Conservation (phyloP, 139 green algal species). For the Tetradesmus obliquus region DNA sequence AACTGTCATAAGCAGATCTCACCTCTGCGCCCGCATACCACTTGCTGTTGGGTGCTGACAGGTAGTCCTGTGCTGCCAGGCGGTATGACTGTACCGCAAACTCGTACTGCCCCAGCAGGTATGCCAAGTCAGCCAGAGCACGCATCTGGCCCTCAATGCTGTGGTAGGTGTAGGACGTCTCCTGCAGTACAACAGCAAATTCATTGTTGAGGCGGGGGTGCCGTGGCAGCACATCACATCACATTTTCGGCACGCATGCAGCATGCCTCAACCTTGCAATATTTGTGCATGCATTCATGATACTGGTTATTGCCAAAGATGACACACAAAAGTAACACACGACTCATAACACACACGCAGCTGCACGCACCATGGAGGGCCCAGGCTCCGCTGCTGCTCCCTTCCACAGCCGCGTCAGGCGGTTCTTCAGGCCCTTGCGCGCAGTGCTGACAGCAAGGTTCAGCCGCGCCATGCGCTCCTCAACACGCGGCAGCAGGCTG, state of each 20-base stretch:
- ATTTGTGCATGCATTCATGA: too few relatives aligned
- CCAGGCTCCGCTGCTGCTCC: conserved; percentile 34
- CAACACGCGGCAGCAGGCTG: conserved; percentile 62
- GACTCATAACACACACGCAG: too few relatives aligned
- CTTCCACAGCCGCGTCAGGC: conserved; percentile 89
- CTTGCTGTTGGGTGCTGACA: conserved; percentile 54
- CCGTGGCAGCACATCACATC: not conserved
- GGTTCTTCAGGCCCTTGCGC: conserved; percentile 88
- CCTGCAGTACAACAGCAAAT: conserved; percentile 4
- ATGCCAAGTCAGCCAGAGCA: conserved; percentile 85
- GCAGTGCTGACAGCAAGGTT: conserved; percentile 61
- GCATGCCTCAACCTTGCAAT: too few relatives aligned
- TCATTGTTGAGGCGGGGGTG: not conserved
- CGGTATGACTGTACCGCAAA: conserved; percentile 84
- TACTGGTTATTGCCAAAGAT: too few relatives aligned
- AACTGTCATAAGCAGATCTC: not conserved
- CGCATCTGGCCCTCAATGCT: conserved; percentile 86
- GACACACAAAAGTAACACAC: too few relatives aligned
- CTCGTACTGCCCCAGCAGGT: conserved; percentile 89
- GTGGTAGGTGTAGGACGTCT: conserved; percentile 55
- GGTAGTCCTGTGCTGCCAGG: conserved; percentile 74
- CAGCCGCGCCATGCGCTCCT: conserved; percentile 61
- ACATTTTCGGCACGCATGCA: too few relatives aligned
- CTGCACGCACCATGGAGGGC: not conserved
- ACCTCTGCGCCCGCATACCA: conserved; percentile 88